Percentiles rank a stretch among this genome's conserved stretches.
These are phyloP conservation scores for Chlorociboria aeruginascens DNA, from an alignment of 495 filamentous ascomycete genomes.

Conservation along the genomic window DNA sequence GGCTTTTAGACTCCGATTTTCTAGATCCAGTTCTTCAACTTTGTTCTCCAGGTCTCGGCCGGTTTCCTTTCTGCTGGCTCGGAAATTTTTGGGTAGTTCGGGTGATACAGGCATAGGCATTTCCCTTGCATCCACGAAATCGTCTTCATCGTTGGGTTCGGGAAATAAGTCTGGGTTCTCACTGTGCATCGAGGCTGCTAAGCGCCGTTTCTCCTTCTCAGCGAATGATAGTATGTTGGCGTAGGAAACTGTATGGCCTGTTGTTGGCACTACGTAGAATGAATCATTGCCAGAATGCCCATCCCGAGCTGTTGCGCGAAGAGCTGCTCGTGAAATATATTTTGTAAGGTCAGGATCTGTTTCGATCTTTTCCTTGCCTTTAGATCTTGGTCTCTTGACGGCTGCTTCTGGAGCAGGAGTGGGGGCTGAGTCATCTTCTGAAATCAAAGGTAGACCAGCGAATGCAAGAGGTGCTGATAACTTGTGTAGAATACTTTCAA, in stretches of 20 bases:
- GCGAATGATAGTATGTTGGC: slow-evolving; percentile 71
- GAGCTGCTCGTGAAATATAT: slow-evolving; percentile 68
- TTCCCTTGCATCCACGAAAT: slow-evolving; percentile 83
- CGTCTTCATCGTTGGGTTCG: slow-evolving; percentile 50
- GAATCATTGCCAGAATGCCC: slow-evolving; percentile 49
- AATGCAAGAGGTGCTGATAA: slow-evolving; percentile 86
- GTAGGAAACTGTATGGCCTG: slow-evolving; percentile 81
- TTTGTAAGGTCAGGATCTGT: slow-evolving; percentile 63
- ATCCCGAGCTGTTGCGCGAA: slow-evolving; percentile 47
- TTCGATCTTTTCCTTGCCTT: slow-evolving; percentile 29
- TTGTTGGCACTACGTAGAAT: slow-evolving; percentile 90
- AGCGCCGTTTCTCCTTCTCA: slow-evolving; percentile 47
- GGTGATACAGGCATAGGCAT: slow-evolving; percentile 26
- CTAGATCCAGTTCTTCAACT: slow-evolving; percentile 70
- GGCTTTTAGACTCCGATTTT: slow-evolving; percentile 65
- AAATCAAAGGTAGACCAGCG: slow-evolving; percentile 68
- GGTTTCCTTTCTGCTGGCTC: slow-evolving; percentile 15
- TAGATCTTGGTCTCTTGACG: slow-evolving; percentile 21
- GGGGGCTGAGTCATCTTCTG: slow-evolving; percentile 33
- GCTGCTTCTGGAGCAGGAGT: slow-evolving; percentile 10
- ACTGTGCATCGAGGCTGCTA: slow-evolving; percentile 27
- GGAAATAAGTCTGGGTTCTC: slow-evolving; percentile 22
- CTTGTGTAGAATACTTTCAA: slow-evolving; percentile 68
- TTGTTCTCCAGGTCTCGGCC: slow-evolving; percentile 39
- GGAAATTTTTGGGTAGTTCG: slow-evolving; percentile 18